A percentile compares a stretch with the other conserved stretches of the same genome.
Conservation (phyloP, 345 rosid species). For the Brassica incana region DNA sequence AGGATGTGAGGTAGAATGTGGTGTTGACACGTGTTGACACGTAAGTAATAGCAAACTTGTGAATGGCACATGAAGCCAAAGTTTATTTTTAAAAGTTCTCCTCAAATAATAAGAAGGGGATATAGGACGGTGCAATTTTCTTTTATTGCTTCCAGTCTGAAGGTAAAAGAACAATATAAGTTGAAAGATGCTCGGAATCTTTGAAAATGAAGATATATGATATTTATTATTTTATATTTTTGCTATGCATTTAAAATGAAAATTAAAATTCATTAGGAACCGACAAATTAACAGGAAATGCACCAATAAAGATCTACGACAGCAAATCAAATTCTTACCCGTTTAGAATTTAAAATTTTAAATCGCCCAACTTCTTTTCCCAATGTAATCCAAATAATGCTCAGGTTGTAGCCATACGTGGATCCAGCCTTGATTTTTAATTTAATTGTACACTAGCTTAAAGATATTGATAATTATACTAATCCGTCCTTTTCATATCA, state of each 20-base stretch:
- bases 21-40: too few relatives aligned
- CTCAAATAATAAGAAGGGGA: too few relatives aligned
- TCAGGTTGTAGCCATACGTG: conserved; percentile 15
- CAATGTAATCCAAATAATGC: conserved; percentile 3
- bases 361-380: background rate
- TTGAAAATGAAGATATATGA: background rate
- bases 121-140: background rate
- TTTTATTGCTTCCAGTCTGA: background rate
- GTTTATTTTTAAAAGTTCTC: too few relatives aligned
- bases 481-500: background rate
- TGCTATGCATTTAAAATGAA: background rate
- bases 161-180: background rate
- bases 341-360: background rate
- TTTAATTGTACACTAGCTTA: background rate
- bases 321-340: conserved; percentile 4
- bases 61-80: too few relatives aligned
- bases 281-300: background rate
- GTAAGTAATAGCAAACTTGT: too few relatives aligned
- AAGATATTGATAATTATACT: background rate
- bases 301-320: background rate
- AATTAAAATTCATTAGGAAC: background rate
- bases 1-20: too few relatives aligned
- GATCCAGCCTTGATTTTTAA: conserved; percentile 8
- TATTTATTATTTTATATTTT: background rate
- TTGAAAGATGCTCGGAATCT: background rate